Conservation (phyloP, 352 stramenopile genomes). For the Thraustochytrium striatum region DNA sequence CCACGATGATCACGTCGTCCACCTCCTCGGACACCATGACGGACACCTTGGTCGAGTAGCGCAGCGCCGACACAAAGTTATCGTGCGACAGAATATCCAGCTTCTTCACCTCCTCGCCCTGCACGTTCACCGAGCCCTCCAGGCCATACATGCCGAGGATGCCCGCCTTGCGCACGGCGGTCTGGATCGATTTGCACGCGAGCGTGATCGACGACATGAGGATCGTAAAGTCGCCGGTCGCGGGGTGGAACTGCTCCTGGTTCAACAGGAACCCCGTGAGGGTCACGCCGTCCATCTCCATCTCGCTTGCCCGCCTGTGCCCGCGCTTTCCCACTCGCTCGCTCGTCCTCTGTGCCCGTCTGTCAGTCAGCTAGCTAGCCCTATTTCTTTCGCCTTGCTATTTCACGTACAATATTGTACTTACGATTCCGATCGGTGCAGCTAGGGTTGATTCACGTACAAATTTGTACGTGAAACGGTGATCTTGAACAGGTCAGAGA, state of each 20-base stretch:
- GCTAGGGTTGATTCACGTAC: no score
- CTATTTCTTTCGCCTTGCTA: no score
- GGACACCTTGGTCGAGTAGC: slow-evolving; percentile 82
- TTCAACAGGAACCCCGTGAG: slow-evolving; percentile 45
- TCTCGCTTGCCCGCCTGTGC: neutral
- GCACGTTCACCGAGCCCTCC: slow-evolving; percentile 92
- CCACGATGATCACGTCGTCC: slow-evolving; percentile 88
- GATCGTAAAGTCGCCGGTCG: slow-evolving; percentile 62
- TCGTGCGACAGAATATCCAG: slow-evolving; percentile 97
- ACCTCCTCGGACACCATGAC: slow-evolving; percentile 97
- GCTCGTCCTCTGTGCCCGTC: no score
- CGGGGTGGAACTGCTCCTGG: slow-evolving; percentile 14
- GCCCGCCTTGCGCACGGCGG: slow-evolving; percentile 89
- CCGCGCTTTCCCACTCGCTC: neutral
- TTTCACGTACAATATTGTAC: no score
- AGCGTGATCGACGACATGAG: slow-evolving; percentile 92
- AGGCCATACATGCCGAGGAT: slow-evolving; percentile 80
- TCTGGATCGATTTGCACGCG: slow-evolving; percentile 94
- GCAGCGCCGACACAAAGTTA: slow-evolving; percentile 82
- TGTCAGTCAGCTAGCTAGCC: no score
- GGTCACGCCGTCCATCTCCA: slow-evolving; percentile 27
- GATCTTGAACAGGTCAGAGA: no score
- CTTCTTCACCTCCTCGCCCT: slow-evolving; percentile 97
- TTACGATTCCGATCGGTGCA: no score
- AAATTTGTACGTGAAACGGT: no score